Evolutionary conservation across 1,284 basidiomycete species (phyloP), one percentile per base, ranked within the genome.

Genomic region (Lignosus rhinocerotis): DNA sequence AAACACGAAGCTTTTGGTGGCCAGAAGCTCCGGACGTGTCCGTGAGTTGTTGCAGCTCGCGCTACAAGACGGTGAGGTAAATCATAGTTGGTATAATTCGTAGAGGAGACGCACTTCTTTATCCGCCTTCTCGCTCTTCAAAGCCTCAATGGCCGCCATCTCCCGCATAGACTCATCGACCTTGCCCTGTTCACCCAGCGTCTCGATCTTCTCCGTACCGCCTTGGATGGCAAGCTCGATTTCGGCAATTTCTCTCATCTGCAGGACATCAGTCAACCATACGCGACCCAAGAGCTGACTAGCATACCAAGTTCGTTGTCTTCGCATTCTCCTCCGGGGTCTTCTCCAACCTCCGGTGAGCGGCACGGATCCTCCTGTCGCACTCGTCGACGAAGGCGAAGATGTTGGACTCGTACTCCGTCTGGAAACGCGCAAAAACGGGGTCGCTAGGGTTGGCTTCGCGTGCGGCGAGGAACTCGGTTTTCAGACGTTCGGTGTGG

Each of bases 191-290:
- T 98, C 96, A 88, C 94, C 97, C 32, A 99, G 80, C 36, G 87
- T 83, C 78, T 99, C 97, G 68, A 99, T 98, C 80, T 98, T 98
- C 73, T 96, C 93, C 55, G 96, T 99, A 48, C 95, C 96, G 65
- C 94, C 95, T 76, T 98, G 95, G 70, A 98, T 98, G 56, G 97
- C 96, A 64, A 98, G 79, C 79, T 99, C 96, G 71, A 99, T 97
- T 79, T 99, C 97, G 60, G 93, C 94, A 76, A 99, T 98, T 84
- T 99, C 97, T 67, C 95, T 86, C 95, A 99, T 99, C 92, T 94
- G 66, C 19, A 39, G 12, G 12, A 19, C 3, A 32, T 52, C 21
- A 55, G 39, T 38, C 39, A 36, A 11, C 25, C 11, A 32, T 16
- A 12, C 9, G 34, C 8, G 16, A 21, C 25, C 31, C 34, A 32